Evolutionary conservation across 768 basidiomycete genomes (phyloP).

Genomic region (Cystofilobasidium bisporidii): DNA sequence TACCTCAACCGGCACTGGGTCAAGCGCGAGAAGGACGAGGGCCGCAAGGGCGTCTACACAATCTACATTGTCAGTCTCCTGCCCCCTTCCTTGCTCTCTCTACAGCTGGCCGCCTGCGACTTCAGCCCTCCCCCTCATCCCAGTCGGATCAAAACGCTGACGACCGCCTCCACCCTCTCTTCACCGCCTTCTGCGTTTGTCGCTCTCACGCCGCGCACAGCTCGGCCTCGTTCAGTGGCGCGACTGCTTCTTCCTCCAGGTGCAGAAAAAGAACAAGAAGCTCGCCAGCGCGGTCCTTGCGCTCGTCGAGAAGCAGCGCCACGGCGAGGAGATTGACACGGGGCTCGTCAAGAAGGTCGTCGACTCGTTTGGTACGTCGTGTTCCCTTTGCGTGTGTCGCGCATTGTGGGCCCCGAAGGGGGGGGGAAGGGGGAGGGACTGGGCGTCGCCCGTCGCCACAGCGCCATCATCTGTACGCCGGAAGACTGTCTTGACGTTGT

Average conservation of each 20-base stretch:
- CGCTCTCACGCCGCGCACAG: constrained; percentile 39
- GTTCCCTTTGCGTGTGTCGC: background rate
- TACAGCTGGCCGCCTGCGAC: no score
- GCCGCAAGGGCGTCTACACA: constrained; percentile 83
- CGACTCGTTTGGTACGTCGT: constrained; percentile 60
- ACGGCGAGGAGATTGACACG: constrained; percentile 88
- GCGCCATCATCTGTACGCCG: no score
- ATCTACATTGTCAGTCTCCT: constrained; percentile 73
- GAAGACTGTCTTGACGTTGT: no score
- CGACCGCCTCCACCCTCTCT: background rate
- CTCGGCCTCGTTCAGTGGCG: constrained; percentile 97
- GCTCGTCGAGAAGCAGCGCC: constrained; percentile 83
- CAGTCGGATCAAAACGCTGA: no score
- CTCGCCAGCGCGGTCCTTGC: constrained; percentile 77
- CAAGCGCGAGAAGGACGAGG: constrained; percentile 93
- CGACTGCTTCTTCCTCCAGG: constrained; percentile 71
- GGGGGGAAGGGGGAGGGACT: background rate
- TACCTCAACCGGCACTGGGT: constrained; percentile 99
- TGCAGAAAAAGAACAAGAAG: constrained; percentile 73
- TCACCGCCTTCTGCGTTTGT: background rate
- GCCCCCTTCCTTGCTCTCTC: no score
- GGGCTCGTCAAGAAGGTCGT: constrained; percentile 87
- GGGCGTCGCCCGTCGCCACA: no score
- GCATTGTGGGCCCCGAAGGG: background rate
- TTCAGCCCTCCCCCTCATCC: background rate